Evolutionary conservation across 139 green algal species (phyloP), one percentile per base, ranked within the genome.

Genomic region (Diplosphaera chodatii): DNA sequence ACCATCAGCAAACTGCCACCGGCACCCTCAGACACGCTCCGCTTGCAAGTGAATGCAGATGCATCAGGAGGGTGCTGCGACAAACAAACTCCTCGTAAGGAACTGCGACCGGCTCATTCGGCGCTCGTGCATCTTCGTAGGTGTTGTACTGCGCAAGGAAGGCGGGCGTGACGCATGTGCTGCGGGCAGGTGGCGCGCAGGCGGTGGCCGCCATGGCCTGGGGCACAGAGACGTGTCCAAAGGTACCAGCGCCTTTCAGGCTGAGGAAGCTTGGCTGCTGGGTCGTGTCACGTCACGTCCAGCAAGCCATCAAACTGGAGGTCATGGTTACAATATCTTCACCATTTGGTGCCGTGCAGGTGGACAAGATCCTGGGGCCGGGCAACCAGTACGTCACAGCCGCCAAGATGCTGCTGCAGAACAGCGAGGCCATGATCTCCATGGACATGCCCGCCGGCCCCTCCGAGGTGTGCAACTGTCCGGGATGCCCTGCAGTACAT

Each of bases 91-190:
- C n/a, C n/a, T n/a, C n/a, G n/a, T n/a, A n/a, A n/a, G n/a, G n/a
- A n/a, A n/a, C n/a, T n/a, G n/a, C n/a, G n/a, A n/a, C n/a, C 30
- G 6, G 64, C 30, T 21, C 15, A n/a, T 21, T 34, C 23, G 64
- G 34, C 15, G 64, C 18, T 21, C 6, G 27, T 34, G 20, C 16
- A 10, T 18, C 16, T 3, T 10, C 48, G 48, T 5, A 97, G 83
- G 92, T 99, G 41, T 79, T 98, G 31, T 99, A 98, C 87, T 96
- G 89, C 72, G 94, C 94, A 21, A 92, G 90, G 77, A 96, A 96
- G 79, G 91, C 94, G 10, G 95, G 95, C 0, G 95, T 93, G 32
- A 99, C 95, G 21, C 95, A 99, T 80, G 78, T 99, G 18, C 84
- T 99, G 27, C 92, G 92, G 81, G 95, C 95, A 0, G 95, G 95